Percentiles rank a stretch among this genome's conserved stretches.
These are phyloP conservation scores for Peronosclerospora sorghi DNA, from an alignment of 352 stramenopile species.

Conservation along the genomic window DNA sequence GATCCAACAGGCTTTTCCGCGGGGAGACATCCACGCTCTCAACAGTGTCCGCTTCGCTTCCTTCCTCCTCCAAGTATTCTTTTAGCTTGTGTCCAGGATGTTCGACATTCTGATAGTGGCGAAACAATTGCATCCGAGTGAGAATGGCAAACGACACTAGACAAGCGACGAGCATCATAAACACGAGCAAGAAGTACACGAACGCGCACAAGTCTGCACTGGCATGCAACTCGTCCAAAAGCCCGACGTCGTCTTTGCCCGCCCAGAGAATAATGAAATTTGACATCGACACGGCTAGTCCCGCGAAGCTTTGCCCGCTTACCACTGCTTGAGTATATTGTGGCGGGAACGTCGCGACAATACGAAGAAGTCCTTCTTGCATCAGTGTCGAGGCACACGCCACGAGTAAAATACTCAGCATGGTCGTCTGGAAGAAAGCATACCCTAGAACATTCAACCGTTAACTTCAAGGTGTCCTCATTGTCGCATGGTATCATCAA, in stretches of 20 bases:
- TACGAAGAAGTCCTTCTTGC: conserved; percentile 69
- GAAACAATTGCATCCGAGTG: conserved; percentile 53
- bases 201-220: conserved; percentile 59
- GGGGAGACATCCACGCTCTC: conserved; percentile 28
- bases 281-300: conserved; percentile 55
- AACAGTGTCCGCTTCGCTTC: conserved; percentile 23
- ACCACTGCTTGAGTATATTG: conserved; percentile 71
- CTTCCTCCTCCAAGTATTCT: conserved; percentile 14
- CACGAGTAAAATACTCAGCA: conserved; percentile 63
- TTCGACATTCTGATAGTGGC: conserved; percentile 49
- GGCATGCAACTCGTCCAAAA: conserved; percentile 14
- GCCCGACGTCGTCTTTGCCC: conserved; percentile 17
- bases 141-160: conserved; percentile 43
- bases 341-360: conserved; percentile 62
- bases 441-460: conserved; percentile 9
- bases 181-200: conserved; percentile 70
- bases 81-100: conserved; percentile 22
- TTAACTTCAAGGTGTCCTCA: conserved; percentile 3
- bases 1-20: conserved; percentile 14
- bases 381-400: conserved; percentile 58
- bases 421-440: conserved; percentile 67
- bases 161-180: conserved; percentile 49
- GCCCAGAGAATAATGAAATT: conserved; percentile 59
- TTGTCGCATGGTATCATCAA: background rate
- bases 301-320: conserved; percentile 64